A percentile compares a stretch with the other conserved stretches of the same genome.
phyloP scores from a whole-genome alignment of 2,329 filamentous ascomycete species.

The Neopestalotiopsis sp. region DNA sequence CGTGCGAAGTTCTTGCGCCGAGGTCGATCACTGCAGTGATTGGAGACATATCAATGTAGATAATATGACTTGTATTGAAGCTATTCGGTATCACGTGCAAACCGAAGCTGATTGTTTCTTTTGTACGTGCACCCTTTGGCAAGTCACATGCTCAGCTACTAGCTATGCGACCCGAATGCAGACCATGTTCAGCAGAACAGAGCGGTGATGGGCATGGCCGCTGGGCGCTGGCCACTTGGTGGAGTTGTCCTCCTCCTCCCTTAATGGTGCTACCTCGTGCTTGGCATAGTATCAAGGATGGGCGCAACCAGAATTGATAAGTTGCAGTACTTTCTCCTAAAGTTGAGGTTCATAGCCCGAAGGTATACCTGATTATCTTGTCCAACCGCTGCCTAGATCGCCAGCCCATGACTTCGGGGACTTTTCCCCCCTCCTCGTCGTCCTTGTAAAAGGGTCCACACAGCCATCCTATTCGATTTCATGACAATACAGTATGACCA shows the following conservation, averaged over 20 bases:
- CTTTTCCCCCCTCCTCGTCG: neutral
- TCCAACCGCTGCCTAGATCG: neutral
- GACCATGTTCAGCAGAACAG: neutral
- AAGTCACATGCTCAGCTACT: neutral
- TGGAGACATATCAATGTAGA: neutral
- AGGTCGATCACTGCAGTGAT: too few relatives aligned
- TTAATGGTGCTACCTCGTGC: neutral
- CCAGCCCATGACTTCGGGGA: neutral
- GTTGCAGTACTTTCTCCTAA: neutral
- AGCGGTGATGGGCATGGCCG: neutral
- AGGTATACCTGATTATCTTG: neutral
- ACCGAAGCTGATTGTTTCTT: neutral
- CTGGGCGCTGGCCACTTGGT: neutral
- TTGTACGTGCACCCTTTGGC: neutral
- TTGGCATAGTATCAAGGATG: neutral
- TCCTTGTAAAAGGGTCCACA: neutral
- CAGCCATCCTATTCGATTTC: neutral
- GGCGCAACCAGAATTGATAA: neutral
- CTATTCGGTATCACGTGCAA: neutral
- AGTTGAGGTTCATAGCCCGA: neutral
- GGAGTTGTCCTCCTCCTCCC: too few relatives aligned
- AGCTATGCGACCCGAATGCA: neutral
- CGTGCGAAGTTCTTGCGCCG: too few relatives aligned
- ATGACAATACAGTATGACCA: neutral
- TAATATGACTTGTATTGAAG: neutral